Percentiles rank a stretch among this genome's conserved stretches.
Evolutionary conservation across 75 land plant genomes (phyloP).

Genomic region (Larix kaempferi): DNA sequence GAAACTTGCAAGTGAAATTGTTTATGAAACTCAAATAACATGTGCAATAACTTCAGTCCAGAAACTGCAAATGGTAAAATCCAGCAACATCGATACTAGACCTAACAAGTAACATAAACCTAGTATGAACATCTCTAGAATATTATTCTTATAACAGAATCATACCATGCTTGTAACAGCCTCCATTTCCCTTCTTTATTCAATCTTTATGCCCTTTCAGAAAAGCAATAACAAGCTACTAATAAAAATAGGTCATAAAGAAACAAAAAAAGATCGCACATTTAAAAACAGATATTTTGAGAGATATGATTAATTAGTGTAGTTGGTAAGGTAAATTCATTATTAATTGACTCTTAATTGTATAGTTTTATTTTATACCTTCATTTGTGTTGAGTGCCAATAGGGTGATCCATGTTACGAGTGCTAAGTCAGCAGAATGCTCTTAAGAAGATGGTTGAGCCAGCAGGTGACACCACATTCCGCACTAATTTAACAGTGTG

Average conservation of each 20-base stretch:
- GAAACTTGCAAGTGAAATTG: background rate
- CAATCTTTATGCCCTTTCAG: background rate
- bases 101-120: background rate
- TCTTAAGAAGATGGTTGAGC: too few relatives aligned
- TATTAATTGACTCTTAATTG: background rate
- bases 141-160: background rate
- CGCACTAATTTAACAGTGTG: too few relatives aligned
- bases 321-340: background rate
- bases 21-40: background rate
- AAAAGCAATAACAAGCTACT: background rate
- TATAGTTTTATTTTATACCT: too few relatives aligned
- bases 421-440: too few relatives aligned
- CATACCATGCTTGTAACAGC: background rate
- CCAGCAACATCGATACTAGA: background rate
- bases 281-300: background rate
- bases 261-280: background rate
- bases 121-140: constrained; percentile 3
- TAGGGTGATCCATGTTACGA: too few relatives aligned
- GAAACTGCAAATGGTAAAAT: background rate
- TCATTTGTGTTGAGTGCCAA: too few relatives aligned
- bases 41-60: background rate
- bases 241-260: background rate
- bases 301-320: background rate
- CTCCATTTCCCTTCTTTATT: background rate
- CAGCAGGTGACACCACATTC: too few relatives aligned